Base-by-base conservation (phyloP, 805 yeast species). In the Metschnikowia arizonensis region DNA sequence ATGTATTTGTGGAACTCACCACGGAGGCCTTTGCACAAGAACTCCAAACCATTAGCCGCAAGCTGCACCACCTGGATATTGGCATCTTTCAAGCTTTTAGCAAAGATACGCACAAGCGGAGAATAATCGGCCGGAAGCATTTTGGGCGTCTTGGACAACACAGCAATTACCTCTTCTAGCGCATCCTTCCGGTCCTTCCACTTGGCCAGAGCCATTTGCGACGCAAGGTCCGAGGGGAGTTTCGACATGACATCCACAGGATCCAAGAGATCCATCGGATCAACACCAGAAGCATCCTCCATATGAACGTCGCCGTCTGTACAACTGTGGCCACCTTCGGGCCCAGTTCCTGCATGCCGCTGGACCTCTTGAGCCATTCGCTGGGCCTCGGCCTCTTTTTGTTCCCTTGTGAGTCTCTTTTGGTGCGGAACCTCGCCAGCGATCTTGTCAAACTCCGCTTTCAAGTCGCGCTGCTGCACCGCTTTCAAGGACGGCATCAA, bases 101-200 rank as follows among this genome's bases (percentile, higher is more conserved):
- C 78, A 52, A 88, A 71, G 1, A 74, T 62, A 45, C 82, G 67
- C n/a, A 82, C 65, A n/a, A 90, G 63, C 2, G 74, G 82, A 5
- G 74, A 52, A 62, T 83, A 88, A 60, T 90, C 95, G 43, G 71
- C 86, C 28, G 69, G 72, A 7, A 69, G 64, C n/a, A 68, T 70
- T 51, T 75, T 82, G 36, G 82, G 69, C 1, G 79, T 79, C 35
- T 83, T 81, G 18, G 69, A 65, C 24, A 79, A 66, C 10, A 69
- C 65, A 28, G 71, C 74, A 26, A 62, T 51, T 2, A 77, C 73
- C 50, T 81, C 89, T 39, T 87, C 91, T 45, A 93, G 70, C 0
- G 78, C 88, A 54, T 87, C 97, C 47, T 86, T 88, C 50, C 99
- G 75, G 42, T 90, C 97, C 59, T 89, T 88, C 99, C 99, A 93